Conservation (phyloP, 2,329 filamentous ascomycete species). For the Alternaria conjuncta region DNA sequence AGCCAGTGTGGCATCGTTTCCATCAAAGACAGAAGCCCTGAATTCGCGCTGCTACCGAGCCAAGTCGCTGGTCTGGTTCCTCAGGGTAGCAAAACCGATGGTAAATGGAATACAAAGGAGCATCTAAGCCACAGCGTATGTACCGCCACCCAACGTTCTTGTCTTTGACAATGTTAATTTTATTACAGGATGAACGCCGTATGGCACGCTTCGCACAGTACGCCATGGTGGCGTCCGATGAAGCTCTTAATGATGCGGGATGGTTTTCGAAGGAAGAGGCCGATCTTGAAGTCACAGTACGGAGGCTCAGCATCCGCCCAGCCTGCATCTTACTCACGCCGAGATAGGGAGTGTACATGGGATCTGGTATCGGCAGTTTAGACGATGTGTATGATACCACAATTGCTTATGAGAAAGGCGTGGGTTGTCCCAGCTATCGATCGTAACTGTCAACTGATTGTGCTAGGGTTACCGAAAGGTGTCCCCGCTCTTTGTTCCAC, state of each 20-base stretch:
- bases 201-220: conserved; percentile 95
- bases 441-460: conserved; percentile 1
- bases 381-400: conserved; percentile 89
- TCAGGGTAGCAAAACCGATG: conserved; percentile 52
- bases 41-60: conserved; percentile 78
- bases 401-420: conserved; percentile 74
- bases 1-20: conserved; percentile 82
- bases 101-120: conserved; percentile 56
- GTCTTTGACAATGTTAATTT: conserved; percentile 43
- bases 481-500: conserved; percentile 90
- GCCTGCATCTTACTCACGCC: conserved; percentile 7
- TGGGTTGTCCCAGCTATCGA: conserved; percentile 52
- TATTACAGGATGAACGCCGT: conserved; percentile 67
- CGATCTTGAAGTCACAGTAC: conserved; percentile 73
- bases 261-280: conserved; percentile 70
- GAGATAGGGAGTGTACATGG: conserved; percentile 79
- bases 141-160: background rate
- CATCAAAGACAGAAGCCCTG: conserved; percentile 65
- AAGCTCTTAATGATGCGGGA: conserved; percentile 82
- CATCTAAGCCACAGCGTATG: conserved; percentile 50
- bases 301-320: conserved; percentile 5
- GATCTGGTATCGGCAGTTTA: conserved; percentile 93
- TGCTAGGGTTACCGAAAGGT: conserved; percentile 86
- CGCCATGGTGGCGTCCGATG: conserved; percentile 82
- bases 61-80: conserved; percentile 86